Evolutionary conservation across 2,329 filamentous ascomycete species (phyloP).

Genomic region (Apiospora phragmitis): DNA sequence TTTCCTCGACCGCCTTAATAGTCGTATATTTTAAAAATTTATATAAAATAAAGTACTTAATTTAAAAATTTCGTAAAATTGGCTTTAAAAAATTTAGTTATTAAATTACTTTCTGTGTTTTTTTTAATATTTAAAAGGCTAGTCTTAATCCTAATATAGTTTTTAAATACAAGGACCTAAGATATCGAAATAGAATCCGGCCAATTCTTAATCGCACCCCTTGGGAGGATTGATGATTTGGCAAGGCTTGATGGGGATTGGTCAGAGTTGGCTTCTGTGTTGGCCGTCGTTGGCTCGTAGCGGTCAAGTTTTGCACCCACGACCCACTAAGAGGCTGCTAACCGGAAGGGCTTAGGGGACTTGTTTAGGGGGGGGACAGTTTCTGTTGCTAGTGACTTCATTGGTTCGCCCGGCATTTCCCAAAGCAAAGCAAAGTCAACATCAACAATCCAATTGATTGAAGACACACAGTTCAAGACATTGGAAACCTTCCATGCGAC

Average conservation of each 20-base stretch:
- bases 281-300: background rate
- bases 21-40: no score
- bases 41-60: no score
- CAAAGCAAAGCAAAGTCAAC: slow-evolving; percentile 3
- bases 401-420: background rate
- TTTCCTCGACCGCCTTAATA: no score
- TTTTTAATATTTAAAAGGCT: no score
- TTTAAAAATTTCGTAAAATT: no score
- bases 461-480: background rate
- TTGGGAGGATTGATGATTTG: background rate
- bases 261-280: background rate
- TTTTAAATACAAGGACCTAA: no score
- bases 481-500: background rate
- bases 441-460: background rate
- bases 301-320: background rate
- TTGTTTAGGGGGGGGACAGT: slow-evolving; percentile 3
- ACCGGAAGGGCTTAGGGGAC: background rate
- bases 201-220: no score
- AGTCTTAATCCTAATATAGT: no score
- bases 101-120: no score
- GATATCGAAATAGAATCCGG: no score
- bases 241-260: background rate
- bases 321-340: background rate
- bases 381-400: background rate
- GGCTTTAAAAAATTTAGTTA: no score